phyloP scores from a whole-genome alignment of 148 eudicot genomes.

The Fallopia convolvulus region DNA sequence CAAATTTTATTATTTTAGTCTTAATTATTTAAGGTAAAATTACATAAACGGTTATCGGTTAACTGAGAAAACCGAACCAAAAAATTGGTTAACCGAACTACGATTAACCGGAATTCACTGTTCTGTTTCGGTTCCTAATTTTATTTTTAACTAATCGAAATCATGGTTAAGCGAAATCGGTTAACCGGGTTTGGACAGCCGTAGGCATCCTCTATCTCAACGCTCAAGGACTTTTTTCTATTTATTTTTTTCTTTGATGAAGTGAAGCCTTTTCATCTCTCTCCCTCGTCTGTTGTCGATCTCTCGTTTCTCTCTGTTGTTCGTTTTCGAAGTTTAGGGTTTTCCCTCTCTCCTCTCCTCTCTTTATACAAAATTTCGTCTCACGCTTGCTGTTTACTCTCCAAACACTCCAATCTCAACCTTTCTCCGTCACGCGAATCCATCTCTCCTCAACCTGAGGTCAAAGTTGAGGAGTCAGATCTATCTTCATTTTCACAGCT shows the following conservation, averaged over 20 bases:
- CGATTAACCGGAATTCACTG: too few relatives aligned
- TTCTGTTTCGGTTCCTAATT: too few relatives aligned
- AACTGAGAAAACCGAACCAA: too few relatives aligned
- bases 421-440: not conserved
- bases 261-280: not conserved
- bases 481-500: slow-evolving; percentile 7
- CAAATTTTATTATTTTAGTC: too few relatives aligned
- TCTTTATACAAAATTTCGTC: not conserved
- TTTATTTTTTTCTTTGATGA: not conserved
- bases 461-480: slow-evolving; percentile 15
- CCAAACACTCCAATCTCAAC: not conserved
- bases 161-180: too few relatives aligned
- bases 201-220: not conserved
- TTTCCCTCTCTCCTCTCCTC: slow-evolving; percentile 8
- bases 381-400: not conserved
- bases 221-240: not conserved
- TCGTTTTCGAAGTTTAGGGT: slow-evolving; percentile 22
- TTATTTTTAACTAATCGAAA: too few relatives aligned
- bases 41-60: too few relatives aligned
- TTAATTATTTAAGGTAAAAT: too few relatives aligned
- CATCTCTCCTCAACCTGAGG: not conserved
- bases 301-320: slow-evolving; percentile 7
- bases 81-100: too few relatives aligned
- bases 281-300: slow-evolving; percentile 1
- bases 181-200: too few relatives aligned